Base-by-base conservation (phyloP, 1,284 basidiomycete genomes). In the Rhodotorula sp. region DNA sequence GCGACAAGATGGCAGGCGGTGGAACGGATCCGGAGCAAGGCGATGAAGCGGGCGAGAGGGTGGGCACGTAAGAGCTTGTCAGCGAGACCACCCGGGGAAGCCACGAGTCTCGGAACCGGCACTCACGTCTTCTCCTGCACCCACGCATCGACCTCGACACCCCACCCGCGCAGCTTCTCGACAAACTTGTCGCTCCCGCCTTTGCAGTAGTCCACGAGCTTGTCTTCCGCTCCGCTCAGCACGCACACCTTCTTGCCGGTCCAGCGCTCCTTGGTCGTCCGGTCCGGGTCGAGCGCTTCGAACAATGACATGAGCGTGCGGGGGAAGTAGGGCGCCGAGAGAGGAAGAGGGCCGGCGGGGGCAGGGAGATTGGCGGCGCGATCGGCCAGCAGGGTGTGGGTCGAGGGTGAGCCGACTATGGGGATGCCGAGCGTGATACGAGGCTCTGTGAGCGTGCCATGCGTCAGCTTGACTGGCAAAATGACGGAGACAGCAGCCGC, bases 341-440 rank as follows among this genome's bases (percentile, higher is more conserved):
- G 32, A 1, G 70, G 47, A 15, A 74, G 59, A 1, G 76, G 72
- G 24, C 65, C 70, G 30, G 20, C 27, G 0, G 64, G 64, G 13
- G 90, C 62, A 72, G 81, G 68, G 75, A 79, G 67, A 34, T 64
- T 54, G 22, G 79, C 74, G 4, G 90, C 89, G 32, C 90, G 86
- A 24, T 83, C 81, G 20, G 82, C 79, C 73, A 92, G 86, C 2
- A 90, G 83, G 44, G 82, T 81, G 36, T 84, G 78, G 76, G 87
- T 90, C 80, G 92, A 88, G 0, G 92, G 90, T 70, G 90, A 91
- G 46, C 90, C 91, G 70, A 86, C 85, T 74, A 85, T 83, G 8
- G 91, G 88, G 36, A 93, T 87, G 1, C 88, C 90, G 59, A 90
- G 82, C 51, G 79, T 83, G 66, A 94, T 81, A 32, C 89, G 83